These are phyloP conservation scores for Asterophora lycoperdoides DNA, from an alignment of 768 basidiomycete species.

Conservation along the genomic window DNA sequence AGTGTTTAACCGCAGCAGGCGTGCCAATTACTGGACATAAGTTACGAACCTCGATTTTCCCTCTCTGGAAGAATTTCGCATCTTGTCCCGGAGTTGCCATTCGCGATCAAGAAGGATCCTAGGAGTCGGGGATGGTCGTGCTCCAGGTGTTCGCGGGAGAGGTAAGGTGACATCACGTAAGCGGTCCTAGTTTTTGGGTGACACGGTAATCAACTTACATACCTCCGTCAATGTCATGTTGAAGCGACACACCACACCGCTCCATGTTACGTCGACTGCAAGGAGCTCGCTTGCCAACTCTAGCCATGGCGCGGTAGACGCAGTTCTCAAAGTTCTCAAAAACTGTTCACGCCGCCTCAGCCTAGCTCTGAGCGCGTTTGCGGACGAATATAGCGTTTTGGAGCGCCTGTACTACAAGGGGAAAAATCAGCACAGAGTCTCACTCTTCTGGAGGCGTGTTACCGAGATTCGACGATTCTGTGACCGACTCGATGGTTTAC, in stretches of 20 bases:
- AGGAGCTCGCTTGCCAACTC: slow-evolving; percentile 25
- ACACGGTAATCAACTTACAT: no score
- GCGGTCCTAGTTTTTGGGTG: no score
- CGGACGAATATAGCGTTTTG: slow-evolving; percentile 54
- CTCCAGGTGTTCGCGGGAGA: not conserved
- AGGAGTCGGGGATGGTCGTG: not conserved
- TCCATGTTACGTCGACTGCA: slow-evolving; percentile 9
- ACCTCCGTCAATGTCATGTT: slow-evolving; percentile 8
- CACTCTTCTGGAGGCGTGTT: slow-evolving; percentile 68
- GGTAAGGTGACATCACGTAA: slow-evolving; percentile 3
- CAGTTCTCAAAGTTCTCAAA: slow-evolving; percentile 60
- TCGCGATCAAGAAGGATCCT: not conserved
- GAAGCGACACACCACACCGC: slow-evolving; percentile 3
- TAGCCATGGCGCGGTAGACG: slow-evolving; percentile 42
- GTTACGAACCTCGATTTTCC: slow-evolving; percentile 79
- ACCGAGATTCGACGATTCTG: slow-evolving; percentile 56
- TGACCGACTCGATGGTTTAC: slow-evolving; percentile 30
- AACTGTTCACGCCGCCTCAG: slow-evolving; percentile 48
- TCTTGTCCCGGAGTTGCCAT: slow-evolving; percentile 72
- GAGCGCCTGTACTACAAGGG: slow-evolving; percentile 73
- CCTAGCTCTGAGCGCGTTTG: slow-evolving; percentile 34
- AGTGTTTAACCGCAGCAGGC: slow-evolving; percentile 2
- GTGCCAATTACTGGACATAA: not conserved
- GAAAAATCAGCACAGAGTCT: slow-evolving; percentile 70
- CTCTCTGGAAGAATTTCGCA: slow-evolving; percentile 88